These are phyloP conservation scores for Epichloe sibirici DNA, from an alignment of 2,329 filamentous ascomycete species.

Conservation along the genomic window DNA sequence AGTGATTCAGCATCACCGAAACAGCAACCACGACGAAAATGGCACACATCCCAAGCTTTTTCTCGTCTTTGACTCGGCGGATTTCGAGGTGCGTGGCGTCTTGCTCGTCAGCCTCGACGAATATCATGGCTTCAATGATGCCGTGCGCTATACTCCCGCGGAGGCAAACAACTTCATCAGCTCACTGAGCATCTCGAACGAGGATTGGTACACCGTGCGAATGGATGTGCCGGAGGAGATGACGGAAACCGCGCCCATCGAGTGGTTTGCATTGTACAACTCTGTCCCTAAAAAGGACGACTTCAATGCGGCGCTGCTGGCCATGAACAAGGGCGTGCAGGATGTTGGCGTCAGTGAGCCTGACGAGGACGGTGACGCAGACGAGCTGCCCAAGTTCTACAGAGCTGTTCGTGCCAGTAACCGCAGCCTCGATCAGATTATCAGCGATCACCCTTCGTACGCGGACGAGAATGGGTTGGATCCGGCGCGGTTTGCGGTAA, in stretches of 20 bases:
- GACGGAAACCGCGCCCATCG: not conserved
- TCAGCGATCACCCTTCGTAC: not conserved
- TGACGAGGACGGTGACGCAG: not conserved
- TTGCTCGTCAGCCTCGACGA: conserved; percentile 4
- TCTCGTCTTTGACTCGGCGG: conserved; percentile 2
- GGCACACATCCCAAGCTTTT: not conserved
- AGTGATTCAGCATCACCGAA: not conserved
- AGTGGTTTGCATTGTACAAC: conserved; percentile 3
- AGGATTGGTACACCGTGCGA: conserved; percentile 4
- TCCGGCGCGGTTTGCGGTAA: not conserved
- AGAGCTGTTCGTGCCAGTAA: not conserved
- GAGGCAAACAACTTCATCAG: not conserved
- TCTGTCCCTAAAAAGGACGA: not conserved
- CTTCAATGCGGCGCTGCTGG: not conserved
- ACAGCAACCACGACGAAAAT: not conserved
- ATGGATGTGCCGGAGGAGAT: not conserved
- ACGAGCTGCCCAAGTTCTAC: not conserved
- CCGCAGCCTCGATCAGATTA: not conserved
- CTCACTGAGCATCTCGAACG: conserved; percentile 1
- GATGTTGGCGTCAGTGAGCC: not conserved
- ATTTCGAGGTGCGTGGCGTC: not conserved
- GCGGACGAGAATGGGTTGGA: not conserved
- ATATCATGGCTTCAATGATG: conserved; percentile 5
- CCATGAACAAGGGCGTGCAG: conserved; percentile 2
- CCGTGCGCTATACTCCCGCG: not conserved